Evolutionary conservation across 2,329 filamentous ascomycete genomes (phyloP).

Genomic region (Talaromyces sp.): DNA sequence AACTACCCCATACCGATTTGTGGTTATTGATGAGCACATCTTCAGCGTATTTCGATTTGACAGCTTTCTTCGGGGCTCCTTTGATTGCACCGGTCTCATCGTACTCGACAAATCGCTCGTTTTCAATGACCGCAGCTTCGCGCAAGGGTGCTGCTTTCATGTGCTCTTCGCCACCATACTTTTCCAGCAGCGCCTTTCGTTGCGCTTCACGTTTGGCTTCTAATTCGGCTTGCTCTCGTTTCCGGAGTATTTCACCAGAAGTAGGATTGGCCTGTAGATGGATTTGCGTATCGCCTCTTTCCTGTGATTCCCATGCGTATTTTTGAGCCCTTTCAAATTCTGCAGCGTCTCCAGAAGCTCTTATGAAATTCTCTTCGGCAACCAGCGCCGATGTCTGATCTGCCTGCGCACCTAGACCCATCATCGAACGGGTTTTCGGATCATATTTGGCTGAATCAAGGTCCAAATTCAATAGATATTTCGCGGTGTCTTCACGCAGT

Average conservation of each 20-base stretch:
- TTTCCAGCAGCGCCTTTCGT: constrained; percentile 69
- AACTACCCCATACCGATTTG: constrained; percentile 88
- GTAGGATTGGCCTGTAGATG: constrained; percentile 97
- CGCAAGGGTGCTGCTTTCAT: constrained; percentile 61
- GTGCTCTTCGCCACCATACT: constrained; percentile 71
- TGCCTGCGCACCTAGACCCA: constrained; percentile 74
- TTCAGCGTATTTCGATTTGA: constrained; percentile 88
- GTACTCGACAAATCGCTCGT: constrained; percentile 88
- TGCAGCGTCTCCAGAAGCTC: constrained; percentile 81
- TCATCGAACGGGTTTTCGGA: constrained; percentile 88
- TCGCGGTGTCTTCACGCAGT: constrained; percentile 93
- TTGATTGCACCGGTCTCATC: constrained; percentile 88
- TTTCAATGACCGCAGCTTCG: constrained; percentile 69
- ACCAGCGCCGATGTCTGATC: constrained; percentile 79
- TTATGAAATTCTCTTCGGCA: constrained; percentile 89
- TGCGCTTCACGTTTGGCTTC: constrained; percentile 66
- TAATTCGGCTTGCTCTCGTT: constrained; percentile 72
- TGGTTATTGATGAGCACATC: constrained; percentile 89
- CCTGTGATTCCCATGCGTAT: constrained; percentile 95
- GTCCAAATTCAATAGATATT: constrained; percentile 92
- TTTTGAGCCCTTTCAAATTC: constrained; percentile 87
- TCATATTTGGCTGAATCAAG: constrained; percentile 97
- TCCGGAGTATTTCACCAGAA: constrained; percentile 78
- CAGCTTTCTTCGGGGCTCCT: constrained; percentile 70
- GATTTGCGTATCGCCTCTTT: constrained; percentile 71